A percentile compares a stretch with the other conserved stretches of the same genome.
Conservation (phyloP, 2,329 filamentous ascomycete genomes). For the Botryotinia convoluta region DNA sequence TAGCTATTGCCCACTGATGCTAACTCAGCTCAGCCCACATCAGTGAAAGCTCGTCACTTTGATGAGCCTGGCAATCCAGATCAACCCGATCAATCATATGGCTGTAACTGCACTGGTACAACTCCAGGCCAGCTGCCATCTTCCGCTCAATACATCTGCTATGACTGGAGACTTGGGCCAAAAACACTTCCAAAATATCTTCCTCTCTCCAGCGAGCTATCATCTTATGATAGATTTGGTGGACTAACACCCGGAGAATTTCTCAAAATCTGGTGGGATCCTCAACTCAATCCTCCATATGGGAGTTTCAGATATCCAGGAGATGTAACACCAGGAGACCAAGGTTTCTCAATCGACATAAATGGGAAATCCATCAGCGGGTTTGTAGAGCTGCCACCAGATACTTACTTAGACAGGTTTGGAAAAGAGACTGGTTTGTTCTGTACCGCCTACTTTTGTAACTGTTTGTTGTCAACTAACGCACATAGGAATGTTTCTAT, state of each 20-base stretch:
- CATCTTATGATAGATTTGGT: constrained; percentile 16
- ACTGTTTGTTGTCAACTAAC: no score
- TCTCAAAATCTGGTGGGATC: constrained; percentile 12
- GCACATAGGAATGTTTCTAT: constrained; percentile 1
- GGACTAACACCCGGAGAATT: constrained; percentile 12
- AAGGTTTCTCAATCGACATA: constrained; percentile 10
- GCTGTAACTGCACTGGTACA: constrained; percentile 17
- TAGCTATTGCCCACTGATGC: background rate
- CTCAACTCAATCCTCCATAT: background rate
- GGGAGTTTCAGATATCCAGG: background rate
- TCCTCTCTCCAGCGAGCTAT: constrained; percentile 10
- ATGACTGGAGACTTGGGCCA: constrained; percentile 10
- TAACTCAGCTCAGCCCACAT: background rate
- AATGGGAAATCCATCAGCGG: constrained; percentile 12
- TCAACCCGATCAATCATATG: background rate
- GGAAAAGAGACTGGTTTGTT: constrained; percentile 17
- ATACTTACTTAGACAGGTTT: constrained; percentile 15
- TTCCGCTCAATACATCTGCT: constrained; percentile 14
- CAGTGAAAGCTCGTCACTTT: background rate
- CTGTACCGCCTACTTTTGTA: no score
- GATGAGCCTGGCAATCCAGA: background rate
- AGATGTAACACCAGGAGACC: background rate
- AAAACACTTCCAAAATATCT: constrained; percentile 11
- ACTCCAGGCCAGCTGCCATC: background rate
- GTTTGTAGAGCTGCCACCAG: background rate